A percentile compares a stretch with the other conserved stretches of the same genome.
Conservation (phyloP, 192 early-diverging fungal genomes). For the Gamsiella multidivaricata region DNA sequence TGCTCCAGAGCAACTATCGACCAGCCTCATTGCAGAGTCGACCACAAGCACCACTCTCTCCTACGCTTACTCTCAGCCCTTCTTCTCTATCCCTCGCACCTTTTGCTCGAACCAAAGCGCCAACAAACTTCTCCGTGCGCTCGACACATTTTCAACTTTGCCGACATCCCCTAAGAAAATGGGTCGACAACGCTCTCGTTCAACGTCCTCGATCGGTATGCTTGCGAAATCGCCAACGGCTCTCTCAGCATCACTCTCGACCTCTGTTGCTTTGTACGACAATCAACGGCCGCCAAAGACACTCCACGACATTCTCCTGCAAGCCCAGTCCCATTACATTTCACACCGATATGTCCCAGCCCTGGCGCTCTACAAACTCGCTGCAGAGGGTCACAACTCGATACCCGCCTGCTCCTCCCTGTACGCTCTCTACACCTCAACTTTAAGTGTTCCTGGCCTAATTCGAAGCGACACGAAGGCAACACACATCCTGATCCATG, state of each 20-base stretch:
- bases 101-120: conserved; percentile 1
- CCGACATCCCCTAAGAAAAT: not conserved
- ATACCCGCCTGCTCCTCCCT: conserved; percentile 44
- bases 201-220: conserved; percentile 27
- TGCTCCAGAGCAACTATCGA: not conserved
- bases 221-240: conserved; percentile 23
- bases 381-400: conserved; percentile 39
- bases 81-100: conserved; percentile 5
- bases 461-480: conserved; percentile 44
- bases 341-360: conserved; percentile 47
- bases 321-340: conserved; percentile 50
- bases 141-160: conserved; percentile 17
- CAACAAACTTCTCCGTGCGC: conserved; percentile 10
- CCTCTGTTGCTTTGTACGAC: conserved; percentile 25
- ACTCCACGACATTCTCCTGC: conserved; percentile 46
- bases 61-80: conserved; percentile 31
- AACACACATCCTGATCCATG: conserved; percentile 32
- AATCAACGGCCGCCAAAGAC: conserved; percentile 31
- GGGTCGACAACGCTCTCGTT: conserved; percentile 39
- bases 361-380: conserved; percentile 31
- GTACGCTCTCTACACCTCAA: conserved; percentile 48
- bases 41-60: conserved; percentile 35
- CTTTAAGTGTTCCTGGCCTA: conserved; percentile 24
- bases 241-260: conserved; percentile 17
- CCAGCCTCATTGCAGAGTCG: conserved; percentile 8